Base-by-base conservation (phyloP, 768 basidiomycete genomes). In the Boletus subcaerulescens region DNA sequence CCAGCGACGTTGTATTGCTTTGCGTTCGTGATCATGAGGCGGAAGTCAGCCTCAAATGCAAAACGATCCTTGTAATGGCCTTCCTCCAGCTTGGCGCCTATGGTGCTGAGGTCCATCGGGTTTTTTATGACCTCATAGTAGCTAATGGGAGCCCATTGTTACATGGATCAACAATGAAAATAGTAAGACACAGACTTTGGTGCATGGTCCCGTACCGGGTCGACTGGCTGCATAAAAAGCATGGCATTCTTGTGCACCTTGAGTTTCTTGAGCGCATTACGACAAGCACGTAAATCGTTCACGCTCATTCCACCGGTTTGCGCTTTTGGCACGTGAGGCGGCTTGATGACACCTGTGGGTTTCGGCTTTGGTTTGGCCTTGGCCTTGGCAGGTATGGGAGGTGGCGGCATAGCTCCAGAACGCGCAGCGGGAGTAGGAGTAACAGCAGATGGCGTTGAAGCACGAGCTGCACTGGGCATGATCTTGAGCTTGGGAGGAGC, bases 71-170 rank as follows among this genome's bases (percentile, higher is more conserved):
- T 80, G 74, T 98, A 98, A 72, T 87, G 81, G 7, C 94, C 93
- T 52, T 82, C 85, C 62, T 90, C 86, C 12, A 98, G 74, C 68
- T 96, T 98, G 36, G 88, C 88, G 26, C 80, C 76, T 77, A 96
- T 89, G 0, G 94, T 93, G 48, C 86, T 86, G 17, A 98, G 77
- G 66, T 99, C 97, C 92, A 99, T 98, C 1, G 97, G 96, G 12
- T 88, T 79, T 70, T 90, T 90, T 70, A 99, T 87, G 55, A 94
- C 74, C 50, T 90, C 86, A 64, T 93, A 93, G 69, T 98, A 98
- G 61, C 94, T 96, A 56, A 39, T 10, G 43, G 8, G n/a, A 26
- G 26, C 12, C 10, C 39, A 51, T 49, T 39, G 46, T 42, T 26
- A 40, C 33, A 59, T 39, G 17, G 38, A 48, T 40, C 48, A 15